phyloP scores from a whole-genome alignment of 140 eudicot species.

The Bidens hawaiensis region DNA sequence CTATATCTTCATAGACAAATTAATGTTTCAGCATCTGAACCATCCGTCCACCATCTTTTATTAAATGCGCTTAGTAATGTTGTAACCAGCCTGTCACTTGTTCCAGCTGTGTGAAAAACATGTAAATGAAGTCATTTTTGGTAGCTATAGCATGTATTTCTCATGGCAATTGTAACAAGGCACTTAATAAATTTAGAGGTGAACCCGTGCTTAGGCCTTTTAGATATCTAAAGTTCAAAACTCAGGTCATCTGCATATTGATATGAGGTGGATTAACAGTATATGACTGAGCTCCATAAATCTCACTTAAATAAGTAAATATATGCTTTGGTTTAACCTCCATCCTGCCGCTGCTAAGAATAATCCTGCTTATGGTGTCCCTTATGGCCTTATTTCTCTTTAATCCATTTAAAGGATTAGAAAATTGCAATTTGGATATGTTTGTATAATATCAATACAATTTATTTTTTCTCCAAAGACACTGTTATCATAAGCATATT shows the following conservation, averaged over 20 bases:
- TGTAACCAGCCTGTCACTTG: no score
- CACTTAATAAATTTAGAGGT: constrained; percentile 9
- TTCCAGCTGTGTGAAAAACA: no score
- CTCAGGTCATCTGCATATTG: background rate
- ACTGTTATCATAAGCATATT: background rate
- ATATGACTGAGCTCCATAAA: constrained; percentile 5
- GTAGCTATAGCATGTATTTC: background rate
- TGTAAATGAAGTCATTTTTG: background rate
- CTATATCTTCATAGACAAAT: no score
- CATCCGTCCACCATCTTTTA: no score
- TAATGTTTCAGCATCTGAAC: no score
- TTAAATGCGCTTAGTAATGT: no score
- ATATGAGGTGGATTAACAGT: constrained; percentile 3
- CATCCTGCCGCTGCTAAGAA: background rate
- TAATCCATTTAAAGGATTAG: background rate
- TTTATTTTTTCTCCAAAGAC: background rate
- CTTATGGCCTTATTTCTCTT: background rate
- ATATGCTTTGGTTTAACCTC: constrained; percentile 7
- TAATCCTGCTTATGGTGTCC: constrained; percentile 2
- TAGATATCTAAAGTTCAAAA: background rate
- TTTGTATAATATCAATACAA: constrained; percentile 5
- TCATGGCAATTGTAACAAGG: constrained; percentile 7
- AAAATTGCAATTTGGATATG: constrained; percentile 5
- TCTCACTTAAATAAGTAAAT: no score
- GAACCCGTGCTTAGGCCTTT: background rate